Base-by-base conservation (phyloP, 2,329 filamentous ascomycete genomes). In the Fusarium circinatum region DNA sequence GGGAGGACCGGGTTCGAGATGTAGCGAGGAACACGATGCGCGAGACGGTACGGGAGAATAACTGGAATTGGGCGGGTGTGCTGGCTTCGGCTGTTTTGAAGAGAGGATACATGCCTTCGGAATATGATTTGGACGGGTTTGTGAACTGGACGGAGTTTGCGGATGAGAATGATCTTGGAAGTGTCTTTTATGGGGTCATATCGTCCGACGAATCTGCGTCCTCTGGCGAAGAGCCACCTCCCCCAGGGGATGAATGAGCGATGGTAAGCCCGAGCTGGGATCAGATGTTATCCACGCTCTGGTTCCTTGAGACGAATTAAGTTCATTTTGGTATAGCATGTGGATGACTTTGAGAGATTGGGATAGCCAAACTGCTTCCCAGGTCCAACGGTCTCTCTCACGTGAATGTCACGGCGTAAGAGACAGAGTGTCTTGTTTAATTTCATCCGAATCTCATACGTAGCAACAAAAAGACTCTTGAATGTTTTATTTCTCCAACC, bases 101-200 rank as follows among this genome's bases (percentile, higher is more conserved):
- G 26, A 48, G 20, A 22, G 45, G 45, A 17, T 30, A 22, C 0
- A 0, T 9, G 3, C 45, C 45, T 15, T 30, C 26, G 13, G 26
- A 48, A 11, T 48, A 48, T 30, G 45, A 48, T 30, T 4, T 48
- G 13, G 26, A 0, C 11, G 45, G 26, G 0, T 48, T 48, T 22
- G 26, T 48, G 20, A 48, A 48, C 20, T 48, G 45, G 26, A 48
- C 4, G 0, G 26, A 30, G 26, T 48, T 48, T 48, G 26, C 8
- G 20, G 26, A 48, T 0, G 10, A 17, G 45, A 48, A 30, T 11
- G 20, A 8, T 15, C 45, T 48, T 30, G 45, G 45, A 0, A 30
- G 45, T 12, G 13, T 30, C 0, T 22, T 30, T 0, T 30, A 48
- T 30, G 45, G 45, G 0, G 45, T 30, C 0, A 8, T 30, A 11